A percentile compares a stretch with the other conserved stretches of the same genome.
Conservation (phyloP, 768 basidiomycete genomes). For the Multifurca ochricompacta region DNA sequence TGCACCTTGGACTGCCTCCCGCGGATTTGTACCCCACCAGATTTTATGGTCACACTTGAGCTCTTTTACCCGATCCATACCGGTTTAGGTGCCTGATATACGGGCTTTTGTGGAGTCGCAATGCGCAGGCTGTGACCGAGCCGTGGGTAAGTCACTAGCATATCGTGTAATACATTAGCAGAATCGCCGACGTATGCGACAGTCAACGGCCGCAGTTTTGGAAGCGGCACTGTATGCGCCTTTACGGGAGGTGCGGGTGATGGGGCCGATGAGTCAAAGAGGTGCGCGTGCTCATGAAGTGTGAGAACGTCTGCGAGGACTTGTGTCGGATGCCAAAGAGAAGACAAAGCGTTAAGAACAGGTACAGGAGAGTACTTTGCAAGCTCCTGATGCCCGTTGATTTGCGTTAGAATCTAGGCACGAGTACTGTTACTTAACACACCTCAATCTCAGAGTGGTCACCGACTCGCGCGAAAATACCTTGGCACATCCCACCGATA, state of each 20-base stretch:
- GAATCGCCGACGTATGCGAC: slow-evolving; percentile 92
- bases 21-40: slow-evolving; percentile 69
- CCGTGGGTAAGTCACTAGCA: slow-evolving; percentile 92
- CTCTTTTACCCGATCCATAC: slow-evolving; percentile 77
- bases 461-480: slow-evolving; percentile 94
- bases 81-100: slow-evolving; percentile 56
- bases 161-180: slow-evolving; percentile 93
- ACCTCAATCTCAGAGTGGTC: slow-evolving; percentile 92
- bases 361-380: slow-evolving; percentile 88
- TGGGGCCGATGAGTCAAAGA: slow-evolving; percentile 35
- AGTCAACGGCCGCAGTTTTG: slow-evolving; percentile 68
- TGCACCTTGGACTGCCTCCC: slow-evolving; percentile 80
- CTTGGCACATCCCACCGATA: slow-evolving; percentile 91
- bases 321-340: slow-evolving; percentile 95
- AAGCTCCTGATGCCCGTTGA: slow-evolving; percentile 53
- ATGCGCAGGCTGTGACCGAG: slow-evolving; percentile 82
- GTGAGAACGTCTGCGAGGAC: slow-evolving; percentile 90
- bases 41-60: slow-evolving; percentile 67
- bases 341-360: slow-evolving; percentile 92
- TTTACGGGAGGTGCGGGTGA: not conserved
- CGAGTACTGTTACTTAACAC: slow-evolving; percentile 20
- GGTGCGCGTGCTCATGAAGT: slow-evolving; percentile 64
- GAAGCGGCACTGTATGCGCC: slow-evolving; percentile 28
- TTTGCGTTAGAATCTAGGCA: not conserved
- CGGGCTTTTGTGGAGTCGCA: slow-evolving; percentile 59